Base-by-base conservation (phyloP, 1,139 yeast species). In the Hanseniaspora sp. region DNA sequence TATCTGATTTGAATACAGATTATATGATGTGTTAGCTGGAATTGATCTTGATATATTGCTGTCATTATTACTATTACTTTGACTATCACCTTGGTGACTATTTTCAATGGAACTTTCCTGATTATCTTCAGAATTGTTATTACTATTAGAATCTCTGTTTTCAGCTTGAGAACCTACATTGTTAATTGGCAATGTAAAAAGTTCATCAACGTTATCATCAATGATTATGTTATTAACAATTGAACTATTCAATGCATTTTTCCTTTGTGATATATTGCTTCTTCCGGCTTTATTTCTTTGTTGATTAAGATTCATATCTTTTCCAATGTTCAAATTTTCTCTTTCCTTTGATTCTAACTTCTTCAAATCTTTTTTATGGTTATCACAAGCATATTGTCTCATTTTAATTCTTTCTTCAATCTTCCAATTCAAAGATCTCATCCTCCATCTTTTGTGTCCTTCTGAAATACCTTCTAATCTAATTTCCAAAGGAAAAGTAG, bases 391-490 rank as follows among this genome's bases (percentile, higher is more conserved):
- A 59, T 73, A 67, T 1, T 81, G 77, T 59, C 77, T 73, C 35
- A 87, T 74, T 61, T 81, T 80, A 13, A 82, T 75, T 48, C 75
- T 76, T 66, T 92, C 98, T 64, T 90, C 96, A n/a, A 92, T 75
- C 61, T 88, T 76, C 97, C 98, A 92, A 56, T 75, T 76, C 53
- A 92, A 69, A 66, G 88, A 86, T 54, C 96, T 76, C 90, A 94
- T 83, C 67, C 95, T 77, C 98, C 98, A 92, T 59, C 96, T 75
- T 59, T 88, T 74, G 58, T 74, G 77, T 13, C 69, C 73, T 41
- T 74, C 70, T 1, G 83, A 78, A 31, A 92, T 77, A 57, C 95
- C 92, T 60, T 88, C 95, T 61, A 94, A 69, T 59, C 82, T 79
- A 63, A 92, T 71, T 63, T 88, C 96, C 34, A 92, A 74, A 0